phyloP scores from a whole-genome alignment of 192 early-diverging fungal genomes.

The Pecoramyces ruminantium region DNA sequence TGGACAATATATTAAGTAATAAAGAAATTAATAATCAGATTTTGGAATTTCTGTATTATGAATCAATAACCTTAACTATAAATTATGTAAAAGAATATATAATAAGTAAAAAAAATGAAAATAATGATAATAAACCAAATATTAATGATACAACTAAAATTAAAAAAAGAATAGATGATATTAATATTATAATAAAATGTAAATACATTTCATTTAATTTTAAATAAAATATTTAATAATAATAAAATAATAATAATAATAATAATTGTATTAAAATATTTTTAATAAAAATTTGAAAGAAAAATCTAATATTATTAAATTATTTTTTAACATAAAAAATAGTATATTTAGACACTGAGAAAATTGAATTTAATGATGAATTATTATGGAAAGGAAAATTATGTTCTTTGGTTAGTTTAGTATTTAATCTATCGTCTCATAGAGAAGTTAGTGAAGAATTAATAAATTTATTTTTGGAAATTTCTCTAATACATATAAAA shows the following conservation, averaged over 20 bases:
- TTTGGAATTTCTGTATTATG: not conserved
- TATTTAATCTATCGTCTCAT: not conserved
- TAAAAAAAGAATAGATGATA: not conserved
- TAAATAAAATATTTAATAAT: no score
- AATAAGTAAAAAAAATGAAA: not conserved
- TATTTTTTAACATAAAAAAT: not conserved
- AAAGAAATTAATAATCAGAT: not conserved
- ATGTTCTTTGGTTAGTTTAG: not conserved
- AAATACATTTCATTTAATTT: not conserved
- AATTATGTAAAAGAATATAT: not conserved
- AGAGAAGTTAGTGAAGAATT: not conserved
- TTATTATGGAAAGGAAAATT: not conserved
- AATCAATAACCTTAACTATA: not conserved
- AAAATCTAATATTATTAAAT: no score
- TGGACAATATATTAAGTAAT: not conserved
- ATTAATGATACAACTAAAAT: not conserved
- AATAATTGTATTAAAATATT: no score
- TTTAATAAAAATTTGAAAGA: no score
- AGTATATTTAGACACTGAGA: not conserved
- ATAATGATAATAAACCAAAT: not conserved
- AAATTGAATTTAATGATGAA: not conserved
- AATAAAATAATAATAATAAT: no score
- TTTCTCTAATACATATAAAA: not conserved
- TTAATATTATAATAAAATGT: not conserved
- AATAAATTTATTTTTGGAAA: not conserved